Evolutionary conservation across 805 yeast species (phyloP).

Genomic region (Candida schatavii): DNA sequence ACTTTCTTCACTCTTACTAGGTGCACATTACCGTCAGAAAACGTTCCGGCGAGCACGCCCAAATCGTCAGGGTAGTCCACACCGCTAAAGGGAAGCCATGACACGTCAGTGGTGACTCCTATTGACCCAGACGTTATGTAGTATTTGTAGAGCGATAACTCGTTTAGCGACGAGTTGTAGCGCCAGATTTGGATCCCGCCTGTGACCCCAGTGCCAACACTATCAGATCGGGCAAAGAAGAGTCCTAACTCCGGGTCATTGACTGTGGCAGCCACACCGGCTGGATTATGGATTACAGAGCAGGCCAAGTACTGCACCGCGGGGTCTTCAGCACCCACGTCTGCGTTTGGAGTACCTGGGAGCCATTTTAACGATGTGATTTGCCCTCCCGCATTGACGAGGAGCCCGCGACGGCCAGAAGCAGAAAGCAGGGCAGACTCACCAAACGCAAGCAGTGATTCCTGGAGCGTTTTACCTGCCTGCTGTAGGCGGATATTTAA

Average conservation of each 20-base stretch:
- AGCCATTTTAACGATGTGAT: constrained; percentile 57
- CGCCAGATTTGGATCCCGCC: constrained; percentile 45
- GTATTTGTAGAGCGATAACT: constrained; percentile 25
- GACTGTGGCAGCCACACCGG: constrained; percentile 10
- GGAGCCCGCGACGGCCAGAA: constrained; percentile 30
- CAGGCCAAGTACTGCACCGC: constrained; percentile 47
- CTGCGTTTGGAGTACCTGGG: constrained; percentile 11
- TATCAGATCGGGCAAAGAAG: not conserved
- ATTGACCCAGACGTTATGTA: constrained; percentile 28
- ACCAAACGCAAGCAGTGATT: constrained; percentile 7
- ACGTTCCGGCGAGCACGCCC: constrained; percentile 50
- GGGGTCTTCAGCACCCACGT: not conserved
- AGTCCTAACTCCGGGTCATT: constrained; percentile 5
- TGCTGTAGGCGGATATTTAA: constrained; percentile 9
- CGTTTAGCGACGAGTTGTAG: constrained; percentile 24
- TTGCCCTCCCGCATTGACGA: constrained; percentile 50
- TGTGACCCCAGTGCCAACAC: not conserved
- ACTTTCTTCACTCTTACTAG: constrained; percentile 38
- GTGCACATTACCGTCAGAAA: constrained; percentile 58
- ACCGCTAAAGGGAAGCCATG: constrained; percentile 37
- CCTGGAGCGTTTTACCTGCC: constrained; percentile 7
- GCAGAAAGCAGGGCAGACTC: constrained; percentile 7
- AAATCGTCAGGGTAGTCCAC: constrained; percentile 19
- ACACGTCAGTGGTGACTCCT: constrained; percentile 44
- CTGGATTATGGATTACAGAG: constrained; percentile 34